Evolutionary conservation across 805 yeast species (phyloP).

Genomic region (Crinitomyces ghanaensis): DNA sequence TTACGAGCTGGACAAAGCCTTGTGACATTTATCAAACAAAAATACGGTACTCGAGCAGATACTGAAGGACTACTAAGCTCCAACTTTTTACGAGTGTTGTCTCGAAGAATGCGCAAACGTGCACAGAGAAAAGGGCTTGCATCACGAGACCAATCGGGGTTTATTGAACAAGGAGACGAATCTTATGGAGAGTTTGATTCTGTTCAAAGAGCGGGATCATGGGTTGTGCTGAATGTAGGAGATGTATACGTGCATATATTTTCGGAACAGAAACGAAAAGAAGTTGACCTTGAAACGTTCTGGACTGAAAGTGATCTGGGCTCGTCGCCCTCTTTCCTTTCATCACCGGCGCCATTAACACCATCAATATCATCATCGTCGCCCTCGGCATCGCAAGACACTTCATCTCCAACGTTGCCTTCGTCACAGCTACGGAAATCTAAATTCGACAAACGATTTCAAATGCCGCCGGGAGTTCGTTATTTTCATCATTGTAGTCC

Average conservation of each 20-base stretch:
- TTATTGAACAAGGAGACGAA: conserved; percentile 30
- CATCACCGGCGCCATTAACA: background rate
- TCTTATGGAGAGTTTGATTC: conserved; percentile 29
- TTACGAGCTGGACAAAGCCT: conserved; percentile 57
- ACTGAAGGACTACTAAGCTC: conserved; percentile 65
- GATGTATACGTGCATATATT: conserved; percentile 61
- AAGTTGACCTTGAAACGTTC: conserved; percentile 58
- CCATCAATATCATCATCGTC: background rate
- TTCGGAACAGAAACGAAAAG: conserved; percentile 55
- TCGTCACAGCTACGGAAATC: conserved; percentile 2
- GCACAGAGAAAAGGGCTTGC: conserved; percentile 42
- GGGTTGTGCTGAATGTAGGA: conserved; percentile 72
- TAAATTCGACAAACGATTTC: conserved; percentile 6
- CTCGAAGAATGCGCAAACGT: conserved; percentile 40
- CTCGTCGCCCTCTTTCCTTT: background rate
- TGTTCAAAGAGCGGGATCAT: conserved; percentile 38
- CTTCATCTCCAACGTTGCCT: too few relatives aligned
- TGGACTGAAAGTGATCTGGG: conserved; percentile 30
- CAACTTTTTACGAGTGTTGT: conserved; percentile 40
- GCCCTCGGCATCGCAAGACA: background rate
- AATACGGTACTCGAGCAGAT: conserved; percentile 34
- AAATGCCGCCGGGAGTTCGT: conserved; percentile 4
- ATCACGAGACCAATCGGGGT: conserved; percentile 32
- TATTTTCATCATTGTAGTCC: background rate
- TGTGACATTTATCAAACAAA: conserved; percentile 45